Evolutionary conservation across 2,329 filamentous ascomycete species (phyloP), one percentile per base, ranked within the genome.

Genomic region (Xenoacremonium recifei): DNA sequence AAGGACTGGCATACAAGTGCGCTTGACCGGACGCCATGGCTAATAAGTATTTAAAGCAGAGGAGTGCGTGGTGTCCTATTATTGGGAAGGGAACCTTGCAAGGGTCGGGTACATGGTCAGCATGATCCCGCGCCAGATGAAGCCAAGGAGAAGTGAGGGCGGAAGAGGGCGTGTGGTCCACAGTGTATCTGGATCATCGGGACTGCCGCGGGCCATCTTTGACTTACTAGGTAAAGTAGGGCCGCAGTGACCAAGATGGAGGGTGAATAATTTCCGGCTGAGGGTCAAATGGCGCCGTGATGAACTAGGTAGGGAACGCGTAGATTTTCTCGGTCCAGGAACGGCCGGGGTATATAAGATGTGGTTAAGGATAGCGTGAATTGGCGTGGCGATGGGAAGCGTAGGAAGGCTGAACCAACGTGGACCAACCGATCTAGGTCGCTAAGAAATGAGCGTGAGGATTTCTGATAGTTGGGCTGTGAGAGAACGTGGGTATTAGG

Each of bases 1-100:
- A 47, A 47, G 51, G 57, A 57, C 46, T 55, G 51, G 58, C 75
- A 63, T 75, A 80, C 76, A 77, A 59, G 57, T 76, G 70, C 58
- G 70, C 63, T 56, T 77, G 73, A 57, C 62, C 69, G 49, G 73
- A 66, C 57, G 77, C 71, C 75, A 79, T 78, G 66, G 60, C 46
- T 53, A 42, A 47, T 31, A 40, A 39, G 41, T 37, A 39, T n/a
- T n/a, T n/a, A n/a, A n/a, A 45, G 42, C 30, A 35, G 47, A 36
- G 48, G 49, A 56, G 47, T 47, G 53, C 39, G 45, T 32, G 33
- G 54, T 55, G 57, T 50, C 43, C 49, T 55, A 56, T 50, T 43
- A 49, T 48, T 51, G 49, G 35, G 42, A 44, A 47, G 42, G 40
- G 45, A 45, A 58, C 57, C 54, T 59, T 47, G 35, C 51, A 55